phyloP scores from a whole-genome alignment of 768 basidiomycete genomes.

The Lactarius tabidus region DNA sequence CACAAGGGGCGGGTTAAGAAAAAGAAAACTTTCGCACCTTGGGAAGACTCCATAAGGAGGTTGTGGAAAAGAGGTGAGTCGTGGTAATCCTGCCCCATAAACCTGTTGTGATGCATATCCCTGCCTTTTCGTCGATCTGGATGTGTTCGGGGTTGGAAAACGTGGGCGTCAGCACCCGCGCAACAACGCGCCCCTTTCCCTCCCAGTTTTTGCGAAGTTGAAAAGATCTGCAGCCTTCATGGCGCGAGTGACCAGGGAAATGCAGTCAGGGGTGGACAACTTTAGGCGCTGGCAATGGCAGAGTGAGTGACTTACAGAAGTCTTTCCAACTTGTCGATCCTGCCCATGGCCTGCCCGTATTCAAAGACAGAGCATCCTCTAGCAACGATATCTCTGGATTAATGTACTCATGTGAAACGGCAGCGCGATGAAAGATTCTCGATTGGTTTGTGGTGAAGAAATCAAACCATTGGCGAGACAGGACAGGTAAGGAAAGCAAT shows the following conservation, averaged over 20 bases:
- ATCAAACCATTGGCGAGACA: constrained; percentile 40
- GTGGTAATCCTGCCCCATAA: too few species aligned
- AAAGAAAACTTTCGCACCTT: too few species aligned
- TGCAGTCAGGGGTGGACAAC: too few species aligned
- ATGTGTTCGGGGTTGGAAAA: too few species aligned
- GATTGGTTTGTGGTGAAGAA: constrained; percentile 42
- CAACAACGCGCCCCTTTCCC: constrained; percentile 44
- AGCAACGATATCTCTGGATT: constrained; percentile 30
- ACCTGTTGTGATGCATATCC: too few species aligned
- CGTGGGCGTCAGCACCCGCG: constrained; percentile 32
- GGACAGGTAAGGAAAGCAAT: constrained; percentile 35
- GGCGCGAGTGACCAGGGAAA: not conserved
- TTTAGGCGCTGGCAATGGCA: too few species aligned
- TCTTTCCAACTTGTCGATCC: constrained; percentile 50
- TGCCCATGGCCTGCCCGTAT: constrained; percentile 36
- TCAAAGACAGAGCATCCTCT: constrained; percentile 32
- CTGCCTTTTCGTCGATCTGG: too few species aligned
- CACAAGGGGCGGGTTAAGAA: too few species aligned
- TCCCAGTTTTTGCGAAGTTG: constrained; percentile 51
- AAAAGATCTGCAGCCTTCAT: constrained; percentile 43
- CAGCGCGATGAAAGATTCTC: constrained; percentile 55
- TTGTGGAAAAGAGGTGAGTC: too few species aligned
- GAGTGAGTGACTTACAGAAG: constrained; percentile 47
- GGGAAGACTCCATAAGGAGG: too few species aligned
- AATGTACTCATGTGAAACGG: constrained; percentile 48